Evolutionary conservation across 208 protist genomes (phyloP), one percentile per base, ranked within the genome.

Genomic region (Novymonas esmeraldas): DNA sequence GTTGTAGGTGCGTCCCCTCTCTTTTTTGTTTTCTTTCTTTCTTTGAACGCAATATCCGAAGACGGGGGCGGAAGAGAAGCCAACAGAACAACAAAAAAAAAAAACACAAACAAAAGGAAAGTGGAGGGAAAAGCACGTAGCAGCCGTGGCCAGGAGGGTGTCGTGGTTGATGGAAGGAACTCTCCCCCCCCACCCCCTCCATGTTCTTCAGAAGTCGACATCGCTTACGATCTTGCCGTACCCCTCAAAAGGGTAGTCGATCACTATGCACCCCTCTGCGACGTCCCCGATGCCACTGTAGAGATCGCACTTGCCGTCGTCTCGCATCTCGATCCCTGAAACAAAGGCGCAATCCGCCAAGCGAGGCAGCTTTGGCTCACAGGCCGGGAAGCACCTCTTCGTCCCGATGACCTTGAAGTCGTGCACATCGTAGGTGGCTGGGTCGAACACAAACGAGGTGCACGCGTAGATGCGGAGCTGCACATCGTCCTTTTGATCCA

Each of bases 221-320:
- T 76, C 66, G 50, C 74, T 76, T 1, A 79, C 64, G 13, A 87
- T 84, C 6, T 68, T 28, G 20, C 82, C 82, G 28, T 84, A 76
- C 10, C 78, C 78, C 38, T 83, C 82, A 63, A 87, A 87, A 11
- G 82, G 82, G 67, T 87, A 87, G 66, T 87, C 82, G 66, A 87
- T 87, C 10, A 70, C 68, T 20, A 64, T 50, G 16, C 70, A 68
- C 4, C 82, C 82, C 20, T 78, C 66, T 13, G 50, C 56, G 28
- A 68, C 61, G 58, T 87, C 78, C 4, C 75, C 73, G 39, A 81
- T 54, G 39, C 77, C 74, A 50, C 82, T 76, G 74, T 83, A 84
- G 33, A 84, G 56, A 38, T 84, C 66, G 41, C 63, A 71, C 58
- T 81, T 80, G 26, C 79, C 79, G 48, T 84, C 79, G 16, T 48